A percentile compares a stretch with the other conserved stretches of the same genome.
Conservation (phyloP, 495 filamentous ascomycete genomes). For the Lasiosphaeria miniovina region DNA sequence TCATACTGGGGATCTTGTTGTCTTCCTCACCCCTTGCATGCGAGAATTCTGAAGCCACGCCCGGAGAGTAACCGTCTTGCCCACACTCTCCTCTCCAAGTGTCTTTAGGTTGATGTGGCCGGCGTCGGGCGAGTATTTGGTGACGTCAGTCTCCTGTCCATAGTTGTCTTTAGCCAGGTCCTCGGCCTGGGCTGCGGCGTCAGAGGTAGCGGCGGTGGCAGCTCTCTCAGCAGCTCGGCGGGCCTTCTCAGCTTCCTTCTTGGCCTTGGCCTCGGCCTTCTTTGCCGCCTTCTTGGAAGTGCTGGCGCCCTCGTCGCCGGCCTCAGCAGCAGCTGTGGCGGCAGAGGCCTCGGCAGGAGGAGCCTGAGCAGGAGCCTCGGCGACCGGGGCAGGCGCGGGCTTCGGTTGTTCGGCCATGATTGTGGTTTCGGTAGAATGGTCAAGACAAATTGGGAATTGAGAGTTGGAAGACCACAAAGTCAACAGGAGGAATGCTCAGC, state of each 20-base stretch:
- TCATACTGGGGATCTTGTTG: neutral
- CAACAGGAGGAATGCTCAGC: neutral
- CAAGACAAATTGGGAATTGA: neutral
- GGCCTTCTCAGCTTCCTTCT: conserved; percentile 53
- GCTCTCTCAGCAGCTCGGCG: conserved; percentile 49
- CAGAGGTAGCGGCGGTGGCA: conserved; percentile 42
- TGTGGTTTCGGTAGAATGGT: neutral
- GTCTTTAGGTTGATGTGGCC: conserved; percentile 50
- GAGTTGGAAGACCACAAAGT: neutral
- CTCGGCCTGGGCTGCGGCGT: conserved; percentile 53
- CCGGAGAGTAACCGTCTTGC: conserved; percentile 74
- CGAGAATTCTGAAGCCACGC: conserved; percentile 84
- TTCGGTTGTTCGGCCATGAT: conserved; percentile 25
- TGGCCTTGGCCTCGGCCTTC: conserved; percentile 54
- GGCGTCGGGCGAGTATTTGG: conserved; percentile 31
- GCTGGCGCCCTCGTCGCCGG: conserved; percentile 23
- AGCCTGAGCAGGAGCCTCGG: conserved; percentile 8
- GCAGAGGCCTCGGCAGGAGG: neutral
- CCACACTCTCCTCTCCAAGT: conserved; percentile 57
- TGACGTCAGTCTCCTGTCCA: conserved; percentile 43
- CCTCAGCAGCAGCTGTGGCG: neutral
- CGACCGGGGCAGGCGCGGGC: conserved; percentile 18
- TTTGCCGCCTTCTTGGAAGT: conserved; percentile 55
- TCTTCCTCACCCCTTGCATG: conserved; percentile 60
- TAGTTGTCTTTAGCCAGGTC: conserved; percentile 73